These are phyloP conservation scores for Mucuna pruriens DNA, from an alignment of 306 rosid species.

Conservation along the genomic window DNA sequence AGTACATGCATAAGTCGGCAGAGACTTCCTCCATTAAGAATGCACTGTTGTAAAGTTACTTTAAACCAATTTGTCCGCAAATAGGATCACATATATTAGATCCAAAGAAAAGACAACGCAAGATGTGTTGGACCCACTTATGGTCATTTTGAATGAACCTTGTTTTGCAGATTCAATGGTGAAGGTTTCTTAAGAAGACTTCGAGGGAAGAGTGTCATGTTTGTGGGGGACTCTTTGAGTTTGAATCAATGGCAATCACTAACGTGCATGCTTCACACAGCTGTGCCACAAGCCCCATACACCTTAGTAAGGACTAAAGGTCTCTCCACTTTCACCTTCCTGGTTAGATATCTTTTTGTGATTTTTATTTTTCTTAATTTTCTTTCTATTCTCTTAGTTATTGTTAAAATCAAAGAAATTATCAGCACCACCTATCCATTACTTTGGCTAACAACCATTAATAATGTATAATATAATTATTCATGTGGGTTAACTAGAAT, in stretches of 20 bases:
- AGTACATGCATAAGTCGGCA: neutral
- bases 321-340: constrained; percentile 54
- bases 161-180: constrained; percentile 51
- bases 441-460: too few relatives aligned
- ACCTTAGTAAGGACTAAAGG: constrained; percentile 9
- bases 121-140: constrained; percentile 21
- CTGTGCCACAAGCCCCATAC: constrained; percentile 46
- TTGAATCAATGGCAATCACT: constrained; percentile 80
- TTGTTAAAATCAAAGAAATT: too few relatives aligned
- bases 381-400: neutral
- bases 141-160: neutral
- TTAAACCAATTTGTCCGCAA: constrained; percentile 37
- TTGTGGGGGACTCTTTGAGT: constrained; percentile 75
- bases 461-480: too few relatives aligned
- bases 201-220: constrained; percentile 54
- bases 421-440: too few relatives aligned
- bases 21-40: neutral
- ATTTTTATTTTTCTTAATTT: neutral
- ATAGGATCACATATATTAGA: constrained; percentile 22
- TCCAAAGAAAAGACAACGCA: constrained; percentile 8
- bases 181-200: constrained; percentile 49
- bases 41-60: constrained; percentile 31
- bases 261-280: constrained; percentile 56
- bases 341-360: constrained; percentile 41
- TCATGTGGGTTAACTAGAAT: too few relatives aligned